Conservation (phyloP, 225 moss, liverwort and hornwort species). For the Ulota crispa region DNA sequence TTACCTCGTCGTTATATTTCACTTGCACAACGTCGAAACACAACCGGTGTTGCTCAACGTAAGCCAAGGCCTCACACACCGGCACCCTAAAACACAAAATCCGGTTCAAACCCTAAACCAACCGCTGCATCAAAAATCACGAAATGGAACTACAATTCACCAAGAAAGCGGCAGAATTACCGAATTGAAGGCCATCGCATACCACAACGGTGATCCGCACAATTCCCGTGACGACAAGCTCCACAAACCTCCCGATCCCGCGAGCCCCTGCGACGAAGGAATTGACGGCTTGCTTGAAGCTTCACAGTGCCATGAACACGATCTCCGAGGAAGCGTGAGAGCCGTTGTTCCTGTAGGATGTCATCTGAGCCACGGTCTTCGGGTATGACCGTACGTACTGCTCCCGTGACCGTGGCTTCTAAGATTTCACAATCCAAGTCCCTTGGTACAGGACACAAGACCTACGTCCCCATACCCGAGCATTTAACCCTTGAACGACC, state of each 20-base stretch:
- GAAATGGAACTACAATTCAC: neutral
- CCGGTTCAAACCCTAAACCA: slow-evolving; percentile 19
- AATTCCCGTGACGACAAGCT: neutral
- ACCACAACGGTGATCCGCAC: neutral
- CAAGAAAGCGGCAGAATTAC: slow-evolving; percentile 16
- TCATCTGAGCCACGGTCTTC: neutral
- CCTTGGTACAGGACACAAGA: no score
- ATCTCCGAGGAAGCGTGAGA: neutral
- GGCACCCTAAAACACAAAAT: slow-evolving; percentile 66
- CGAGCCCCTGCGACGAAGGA: neutral
- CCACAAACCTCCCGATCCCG: neutral
- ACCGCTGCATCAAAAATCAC: neutral
- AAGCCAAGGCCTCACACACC: slow-evolving; percentile 91
- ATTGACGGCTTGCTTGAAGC: no score
- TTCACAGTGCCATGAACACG: neutral
- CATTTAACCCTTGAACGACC: no score
- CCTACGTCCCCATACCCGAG: no score
- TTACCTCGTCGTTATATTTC: slow-evolving; percentile 92
- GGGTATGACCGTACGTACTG: neutral
- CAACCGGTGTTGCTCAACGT: slow-evolving; percentile 90
- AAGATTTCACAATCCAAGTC: no score
- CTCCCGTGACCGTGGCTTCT: neutral
- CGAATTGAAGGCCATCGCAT: slow-evolving; percentile 65
- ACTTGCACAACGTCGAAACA: slow-evolving; percentile 88
- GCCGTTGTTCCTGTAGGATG: neutral